Conservation (phyloP, 306 rosid species). For the Trichosanthes cucumerina region DNA sequence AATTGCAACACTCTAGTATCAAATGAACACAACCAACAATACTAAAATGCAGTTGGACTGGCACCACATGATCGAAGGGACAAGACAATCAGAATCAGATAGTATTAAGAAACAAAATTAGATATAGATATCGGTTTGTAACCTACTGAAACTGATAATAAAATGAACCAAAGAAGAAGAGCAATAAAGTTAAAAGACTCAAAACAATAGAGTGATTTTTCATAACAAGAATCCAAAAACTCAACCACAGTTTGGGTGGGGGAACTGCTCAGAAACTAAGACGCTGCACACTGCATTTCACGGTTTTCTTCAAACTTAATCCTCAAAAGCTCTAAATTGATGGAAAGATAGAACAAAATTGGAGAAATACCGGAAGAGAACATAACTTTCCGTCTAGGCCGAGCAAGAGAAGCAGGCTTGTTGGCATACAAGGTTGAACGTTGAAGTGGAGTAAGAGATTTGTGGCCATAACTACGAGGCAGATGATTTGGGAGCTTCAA, state of each 20-base stretch:
- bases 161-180: not conserved
- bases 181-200: not conserved
- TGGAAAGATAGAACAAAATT: not conserved
- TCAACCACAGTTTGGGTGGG: not conserved
- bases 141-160: not conserved
- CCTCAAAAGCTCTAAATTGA: not conserved
- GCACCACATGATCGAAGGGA: not conserved
- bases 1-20: not conserved
- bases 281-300: not conserved
- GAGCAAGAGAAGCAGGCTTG: slow-evolving; percentile 7
- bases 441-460: slow-evolving; percentile 16
- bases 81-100: not conserved
- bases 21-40: not conserved
- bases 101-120: not conserved
- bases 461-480: slow-evolving; percentile 13
- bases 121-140: not conserved
- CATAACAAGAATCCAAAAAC: slow-evolving; percentile 3
- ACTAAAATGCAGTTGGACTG: not conserved
- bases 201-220: not conserved
- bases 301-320: not conserved
- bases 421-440: slow-evolving; percentile 10
- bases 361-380: slow-evolving; percentile 21
- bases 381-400: slow-evolving; percentile 8
- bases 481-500: slow-evolving; percentile 22
- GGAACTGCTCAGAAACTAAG: not conserved